These are phyloP conservation scores for Trichosporon sp. DNA, from an alignment of 1,284 basidiomycete species.

Conservation along the genomic window DNA sequence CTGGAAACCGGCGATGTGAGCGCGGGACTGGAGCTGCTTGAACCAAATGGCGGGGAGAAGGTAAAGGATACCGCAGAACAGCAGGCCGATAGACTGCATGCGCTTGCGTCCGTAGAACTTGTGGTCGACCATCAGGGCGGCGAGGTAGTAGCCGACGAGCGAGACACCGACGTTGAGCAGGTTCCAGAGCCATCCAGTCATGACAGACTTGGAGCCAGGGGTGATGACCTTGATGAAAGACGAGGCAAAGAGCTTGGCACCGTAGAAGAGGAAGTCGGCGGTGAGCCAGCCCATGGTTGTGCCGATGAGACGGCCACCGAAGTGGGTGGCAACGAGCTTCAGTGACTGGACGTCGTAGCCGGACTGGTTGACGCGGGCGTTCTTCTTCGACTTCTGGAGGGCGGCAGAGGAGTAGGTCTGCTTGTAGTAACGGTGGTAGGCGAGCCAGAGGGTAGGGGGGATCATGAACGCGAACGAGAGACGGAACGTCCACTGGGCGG, in stretches of 20 bases:
- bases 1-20: conserved; percentile 52
- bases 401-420: conserved; percentile 47
- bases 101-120: conserved; percentile 52
- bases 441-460: conserved; percentile 54
- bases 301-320: conserved; percentile 54
- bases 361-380: conserved; percentile 50
- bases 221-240: conserved; percentile 53
- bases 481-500: conserved; percentile 56
- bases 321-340: conserved; percentile 53
- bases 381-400: conserved; percentile 51
- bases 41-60: conserved; percentile 47
- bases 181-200: conserved; percentile 55
- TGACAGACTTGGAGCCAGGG: conserved; percentile 47
- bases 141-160: conserved; percentile 55
- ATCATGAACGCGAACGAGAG: conserved; percentile 56
- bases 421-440: conserved; percentile 56
- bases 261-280: conserved; percentile 56
- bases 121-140: conserved; percentile 57
- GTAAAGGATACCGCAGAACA: conserved; percentile 52
- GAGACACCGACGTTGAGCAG: conserved; percentile 53
- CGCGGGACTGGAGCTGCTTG: conserved; percentile 39
- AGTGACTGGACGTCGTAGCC: conserved; percentile 55
- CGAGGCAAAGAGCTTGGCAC: conserved; percentile 50
- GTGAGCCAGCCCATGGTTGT: conserved; percentile 55
- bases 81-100: conserved; percentile 56